These are phyloP conservation scores for Vitis hybrid DNA, from an alignment of 177 flowering plant species.

Conservation along the genomic window DNA sequence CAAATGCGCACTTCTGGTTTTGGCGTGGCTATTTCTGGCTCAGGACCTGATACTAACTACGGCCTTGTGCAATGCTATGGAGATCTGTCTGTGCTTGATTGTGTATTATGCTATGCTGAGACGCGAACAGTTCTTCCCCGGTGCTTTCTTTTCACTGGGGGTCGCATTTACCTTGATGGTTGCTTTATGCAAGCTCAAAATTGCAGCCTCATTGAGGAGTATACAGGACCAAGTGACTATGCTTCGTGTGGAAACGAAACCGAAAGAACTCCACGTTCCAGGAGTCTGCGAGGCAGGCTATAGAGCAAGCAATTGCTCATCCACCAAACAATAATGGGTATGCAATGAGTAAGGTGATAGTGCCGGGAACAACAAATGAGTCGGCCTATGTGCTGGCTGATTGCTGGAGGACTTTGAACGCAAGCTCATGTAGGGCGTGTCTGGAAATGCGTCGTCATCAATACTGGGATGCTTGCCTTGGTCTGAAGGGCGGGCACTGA, in stretches of 20 bases:
- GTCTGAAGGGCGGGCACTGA: constrained; percentile 74
- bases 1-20: constrained; percentile 49
- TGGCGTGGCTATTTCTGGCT: constrained; percentile 50
- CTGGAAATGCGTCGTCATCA: constrained; percentile 55
- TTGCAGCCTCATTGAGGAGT: constrained; percentile 63
- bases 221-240: constrained; percentile 44
- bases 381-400: constrained; percentile 66
- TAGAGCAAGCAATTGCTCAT: constrained; percentile 30
- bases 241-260: constrained; percentile 56
- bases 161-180: constrained; percentile 75
- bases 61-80: constrained; percentile 86
- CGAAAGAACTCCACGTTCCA: constrained; percentile 30
- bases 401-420: constrained; percentile 70
- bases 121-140: constrained; percentile 76
- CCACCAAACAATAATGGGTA: constrained; percentile 45
- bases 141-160: constrained; percentile 66
- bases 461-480: constrained; percentile 64
- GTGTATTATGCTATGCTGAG: constrained; percentile 75
- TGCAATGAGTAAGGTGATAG: constrained; percentile 33
- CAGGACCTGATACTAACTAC: constrained; percentile 59
- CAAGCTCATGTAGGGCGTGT: constrained; percentile 58
- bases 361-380: constrained; percentile 38
- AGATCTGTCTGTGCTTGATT: constrained; percentile 70
- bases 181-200: constrained; percentile 82
- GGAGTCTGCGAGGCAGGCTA: constrained; percentile 45